phyloP scores from a whole-genome alignment of 352 stramenopile genomes.

The Phytophthora pinifolia region DNA sequence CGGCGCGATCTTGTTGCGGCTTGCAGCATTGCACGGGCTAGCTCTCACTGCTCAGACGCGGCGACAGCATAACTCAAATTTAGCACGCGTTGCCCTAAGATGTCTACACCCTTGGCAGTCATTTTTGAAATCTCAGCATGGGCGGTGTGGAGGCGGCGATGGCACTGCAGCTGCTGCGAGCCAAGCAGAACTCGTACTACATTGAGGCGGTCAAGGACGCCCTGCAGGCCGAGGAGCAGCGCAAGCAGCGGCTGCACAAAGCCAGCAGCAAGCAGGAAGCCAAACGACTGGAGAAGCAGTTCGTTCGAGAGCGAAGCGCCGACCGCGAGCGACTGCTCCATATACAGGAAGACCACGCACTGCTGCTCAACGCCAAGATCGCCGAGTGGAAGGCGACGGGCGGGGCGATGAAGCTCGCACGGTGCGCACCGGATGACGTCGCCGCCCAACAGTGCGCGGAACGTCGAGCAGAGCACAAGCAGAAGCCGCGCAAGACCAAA shows the following conservation, averaged over 20 bases:
- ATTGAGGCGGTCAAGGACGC: slow-evolving; percentile 55
- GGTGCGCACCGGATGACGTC: slow-evolving; percentile 1
- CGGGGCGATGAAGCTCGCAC: slow-evolving; percentile 11
- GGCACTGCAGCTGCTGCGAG: slow-evolving; percentile 23
- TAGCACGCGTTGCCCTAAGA: neutral
- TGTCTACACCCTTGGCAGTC: neutral
- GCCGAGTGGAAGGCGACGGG: slow-evolving; percentile 51
- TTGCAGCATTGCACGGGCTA: no score
- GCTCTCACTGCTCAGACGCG: no score
- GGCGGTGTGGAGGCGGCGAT: slow-evolving; percentile 10
- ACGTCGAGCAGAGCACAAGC: slow-evolving; percentile 4
- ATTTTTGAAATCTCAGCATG: slow-evolving; percentile 10
- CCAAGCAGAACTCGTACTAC: slow-evolving; percentile 44
- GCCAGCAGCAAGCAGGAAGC: slow-evolving; percentile 40
- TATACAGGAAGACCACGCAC: slow-evolving; percentile 60
- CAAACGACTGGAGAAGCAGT: slow-evolving; percentile 55
- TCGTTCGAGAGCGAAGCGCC: slow-evolving; percentile 41
- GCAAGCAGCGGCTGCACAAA: slow-evolving; percentile 43
- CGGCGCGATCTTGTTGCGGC: no score
- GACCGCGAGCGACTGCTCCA: slow-evolving; percentile 56
- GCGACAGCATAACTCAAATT: slow-evolving; percentile 3
- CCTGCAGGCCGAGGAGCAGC: slow-evolving; percentile 52
- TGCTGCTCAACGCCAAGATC: slow-evolving; percentile 54
- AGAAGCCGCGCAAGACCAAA: slow-evolving; percentile 29
- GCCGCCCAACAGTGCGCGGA: neutral